Base-by-base conservation (phyloP, 2,329 filamentous ascomycete genomes). In the Arthrobotrys sinensis region DNA sequence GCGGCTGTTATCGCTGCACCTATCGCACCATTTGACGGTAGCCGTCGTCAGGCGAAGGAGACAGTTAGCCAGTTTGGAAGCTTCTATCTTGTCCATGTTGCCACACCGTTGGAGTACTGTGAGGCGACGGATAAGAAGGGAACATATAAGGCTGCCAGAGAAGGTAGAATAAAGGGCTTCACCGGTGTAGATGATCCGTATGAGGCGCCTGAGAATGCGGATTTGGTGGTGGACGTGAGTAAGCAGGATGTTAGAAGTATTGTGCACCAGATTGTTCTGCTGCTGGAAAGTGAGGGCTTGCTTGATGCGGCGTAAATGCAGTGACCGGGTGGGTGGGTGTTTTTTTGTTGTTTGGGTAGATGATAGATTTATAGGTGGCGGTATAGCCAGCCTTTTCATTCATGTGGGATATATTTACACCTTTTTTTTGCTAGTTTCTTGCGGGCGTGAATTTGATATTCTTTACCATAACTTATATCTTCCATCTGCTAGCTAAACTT, bases 101-200 rank as follows among this genome's bases (percentile, higher is more conserved):
- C 93, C 46, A 99, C 96, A 55, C 90, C 93, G 28, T 90, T 99
- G 80, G 94, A 96, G 86, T 90, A 95, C 87, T 93, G 91, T 84
- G 96, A 99, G 89, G 93, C 93, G 90, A 97, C 93, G 34, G 96
- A 99, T 86, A 94, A 93, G 88, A 89, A 92, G 79, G 96, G 96
- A 77, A 91, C 97, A 83, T 99, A 98, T 86, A 89, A 89, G 81
- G 89, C 90, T 84, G 96, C 96, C 46, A 90, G 96, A 80, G 89
- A 88, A 19, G 96, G 96, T 75, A 92, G 97, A 87, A 96, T 99
- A 86, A 96, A 94, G 90, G 94, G 94, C 80, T 99, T 99, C 89
- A 99, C 96, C 6, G 96, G 96, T 83, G 94, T 99, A 72, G 95
- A 98, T 84, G 95, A 98, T 87, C 94, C 96, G 60, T 99, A 99